Base-by-base conservation (phyloP, 208 protist species). In the Angomonas deanei region DNA sequence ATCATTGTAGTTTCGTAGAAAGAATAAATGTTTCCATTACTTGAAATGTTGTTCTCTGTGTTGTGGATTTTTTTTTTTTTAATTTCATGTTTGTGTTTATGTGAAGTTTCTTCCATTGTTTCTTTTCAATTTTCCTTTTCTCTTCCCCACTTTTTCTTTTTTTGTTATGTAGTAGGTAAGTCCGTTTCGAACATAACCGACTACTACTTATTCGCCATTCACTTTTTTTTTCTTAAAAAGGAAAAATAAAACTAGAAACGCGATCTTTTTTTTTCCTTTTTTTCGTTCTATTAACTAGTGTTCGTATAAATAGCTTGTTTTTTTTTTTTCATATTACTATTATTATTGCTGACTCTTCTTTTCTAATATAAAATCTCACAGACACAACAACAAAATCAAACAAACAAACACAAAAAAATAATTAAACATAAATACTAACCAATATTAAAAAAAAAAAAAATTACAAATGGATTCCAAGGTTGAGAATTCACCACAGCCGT, bases 21-120 rank as follows among this genome's bases (percentile, higher is more conserved):
- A 58, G n/a, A 28, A 36, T 11, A 19, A 34, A 48, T 58, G 10
- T 58, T 58, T 66, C 0, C 5, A 30, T 50, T 50, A 17, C 53
- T 32, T 57, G n/a, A 19, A 57, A 32, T 63, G 38, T 68, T 39
- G 24, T 59, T 66, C 26, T 63, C 11, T 63, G 34, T 33, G 4
- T 27, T n/a, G 5, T 36, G 8, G 4, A 23, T 61, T 28, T 56
- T 28, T 56, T 28, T 56, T 28, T 56, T 56, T 28, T 56, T 10
- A 15, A 17, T 26, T 53, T 26, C 47, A 53, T 28, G 23, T 6
- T 26, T 23, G 47, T 6, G 23, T 17, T 6, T 53, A 53, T 28
- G 19, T 15, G 8, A 24, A 42, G 8, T n/a, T 8, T 42, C 34
- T 42, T 42, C 15, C 34, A 8, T 15, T 42, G 8, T 42, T 53